These are phyloP conservation scores for Xerocomellus chrysenteron DNA, from an alignment of 768 basidiomycete genomes.

Conservation along the genomic window DNA sequence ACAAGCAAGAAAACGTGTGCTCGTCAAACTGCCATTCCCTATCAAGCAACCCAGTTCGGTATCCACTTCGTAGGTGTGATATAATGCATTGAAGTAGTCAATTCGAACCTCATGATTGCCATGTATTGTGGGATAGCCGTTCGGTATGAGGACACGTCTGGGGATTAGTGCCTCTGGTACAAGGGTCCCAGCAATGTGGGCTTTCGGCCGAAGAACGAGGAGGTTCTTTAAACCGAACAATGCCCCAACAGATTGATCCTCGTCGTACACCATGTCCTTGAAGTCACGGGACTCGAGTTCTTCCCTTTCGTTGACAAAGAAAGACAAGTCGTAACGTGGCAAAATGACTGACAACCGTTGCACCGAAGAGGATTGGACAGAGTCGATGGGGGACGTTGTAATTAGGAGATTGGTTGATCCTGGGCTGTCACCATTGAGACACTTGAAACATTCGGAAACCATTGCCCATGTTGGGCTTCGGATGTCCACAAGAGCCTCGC, in stretches of 20 bases:
- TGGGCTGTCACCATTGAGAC: too few species aligned
- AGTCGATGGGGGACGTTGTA: neutral
- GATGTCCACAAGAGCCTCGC: slow-evolving; percentile 19
- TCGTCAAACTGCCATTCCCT: neutral
- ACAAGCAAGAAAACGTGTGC: neutral
- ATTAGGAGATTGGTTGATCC: slow-evolving; percentile 15
- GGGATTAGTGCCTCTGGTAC: neutral
- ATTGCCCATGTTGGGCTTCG: slow-evolving; percentile 19
- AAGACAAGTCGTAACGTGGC: slow-evolving; percentile 37
- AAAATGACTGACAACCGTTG: slow-evolving; percentile 25
- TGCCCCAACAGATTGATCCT: slow-evolving; percentile 37
- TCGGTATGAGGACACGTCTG: neutral
- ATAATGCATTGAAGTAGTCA: too few species aligned
- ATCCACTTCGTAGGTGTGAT: neutral
- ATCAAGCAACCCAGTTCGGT: neutral
- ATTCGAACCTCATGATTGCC: neutral
- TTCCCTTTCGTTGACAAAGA: slow-evolving; percentile 29
- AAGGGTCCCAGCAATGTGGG: neutral
- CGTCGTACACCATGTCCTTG: slow-evolving; percentile 38
- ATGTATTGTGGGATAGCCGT: neutral
- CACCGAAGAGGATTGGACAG: neutral
- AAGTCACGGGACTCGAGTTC: slow-evolving; percentile 39
- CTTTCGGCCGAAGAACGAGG: slow-evolving; percentile 25
- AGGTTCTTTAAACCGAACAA: slow-evolving; percentile 40
- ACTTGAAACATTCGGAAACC: slow-evolving; percentile 7